Conservation (phyloP, 441 rosid species). For the Mallotus japonicus region DNA sequence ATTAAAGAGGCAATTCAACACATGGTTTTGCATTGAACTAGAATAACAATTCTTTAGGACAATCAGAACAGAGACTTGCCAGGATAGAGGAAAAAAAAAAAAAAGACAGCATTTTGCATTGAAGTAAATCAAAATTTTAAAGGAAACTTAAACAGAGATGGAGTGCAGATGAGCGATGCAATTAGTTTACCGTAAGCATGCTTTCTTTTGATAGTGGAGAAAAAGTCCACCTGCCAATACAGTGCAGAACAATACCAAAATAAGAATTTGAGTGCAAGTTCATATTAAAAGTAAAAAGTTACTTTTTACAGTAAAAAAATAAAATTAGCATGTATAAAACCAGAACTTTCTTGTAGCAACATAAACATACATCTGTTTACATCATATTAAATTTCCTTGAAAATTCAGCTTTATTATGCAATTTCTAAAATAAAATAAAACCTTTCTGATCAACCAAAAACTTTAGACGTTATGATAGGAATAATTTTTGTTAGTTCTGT, state of each 20-base stretch:
- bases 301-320: background rate
- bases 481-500: background rate
- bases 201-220: slow-evolving; percentile 73
- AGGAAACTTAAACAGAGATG: background rate
- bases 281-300: background rate
- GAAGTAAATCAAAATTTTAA: background rate
- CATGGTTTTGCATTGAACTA: no score
- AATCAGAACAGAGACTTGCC: no score
- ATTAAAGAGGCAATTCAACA: no score
- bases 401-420: background rate
- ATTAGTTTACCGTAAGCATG: slow-evolving; percentile 62
- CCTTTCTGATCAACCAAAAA: no score
- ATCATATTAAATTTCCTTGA: background rate
- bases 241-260: slow-evolving; percentile 15
- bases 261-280: background rate
- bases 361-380: background rate
- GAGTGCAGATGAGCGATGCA: background rate
- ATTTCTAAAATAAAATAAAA: background rate
- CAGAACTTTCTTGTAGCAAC: background rate
- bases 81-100: background rate
- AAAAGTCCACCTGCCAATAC: slow-evolving; percentile 72
- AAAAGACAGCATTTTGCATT: background rate
- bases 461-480: background rate
- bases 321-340: background rate
- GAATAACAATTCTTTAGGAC: no score